These are phyloP conservation scores for Sporopachydermia lactativora DNA, from an alignment of 805 yeast genomes.

Conservation along the genomic window DNA sequence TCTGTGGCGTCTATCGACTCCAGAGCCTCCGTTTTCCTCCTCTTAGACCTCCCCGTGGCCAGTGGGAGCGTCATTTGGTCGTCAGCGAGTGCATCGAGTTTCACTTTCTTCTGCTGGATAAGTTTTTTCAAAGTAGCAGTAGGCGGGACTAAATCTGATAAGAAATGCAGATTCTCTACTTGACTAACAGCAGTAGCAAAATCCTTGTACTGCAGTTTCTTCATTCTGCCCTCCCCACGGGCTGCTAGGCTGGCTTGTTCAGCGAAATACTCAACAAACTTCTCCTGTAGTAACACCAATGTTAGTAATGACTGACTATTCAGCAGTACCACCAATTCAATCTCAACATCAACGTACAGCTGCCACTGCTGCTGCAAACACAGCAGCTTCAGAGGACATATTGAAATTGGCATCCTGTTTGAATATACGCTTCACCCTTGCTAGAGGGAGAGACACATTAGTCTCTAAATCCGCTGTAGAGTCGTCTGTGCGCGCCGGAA, in stretches of 20 bases:
- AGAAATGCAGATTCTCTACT: constrained; percentile 46
- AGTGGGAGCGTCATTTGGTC: constrained; percentile 1
- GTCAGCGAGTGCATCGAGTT: constrained; percentile 2
- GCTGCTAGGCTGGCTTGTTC: constrained; percentile 60
- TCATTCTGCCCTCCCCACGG: constrained; percentile 43
- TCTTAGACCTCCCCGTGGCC: constrained; percentile 3
- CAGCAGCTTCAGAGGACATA: constrained; percentile 55
- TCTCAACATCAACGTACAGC: constrained; percentile 20
- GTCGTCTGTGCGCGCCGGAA: too few species aligned
- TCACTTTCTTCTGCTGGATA: constrained; percentile 27
- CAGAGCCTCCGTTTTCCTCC: constrained; percentile 6
- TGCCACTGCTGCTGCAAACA: constrained; percentile 64
- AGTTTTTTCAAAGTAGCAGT: constrained; percentile 37
- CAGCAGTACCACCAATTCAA: background rate
- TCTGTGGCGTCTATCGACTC: constrained; percentile 6
- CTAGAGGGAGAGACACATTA: constrained; percentile 34
- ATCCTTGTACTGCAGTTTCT: constrained; percentile 58
- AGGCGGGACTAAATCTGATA: constrained; percentile 55
- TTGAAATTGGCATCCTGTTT: constrained; percentile 64
- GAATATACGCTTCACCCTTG: constrained; percentile 57
- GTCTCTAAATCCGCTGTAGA: background rate
- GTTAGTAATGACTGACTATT: background rate
- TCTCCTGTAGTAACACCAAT: constrained; percentile 22
- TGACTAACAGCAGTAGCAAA: constrained; percentile 47
- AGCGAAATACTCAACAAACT: constrained; percentile 54